Conservation (phyloP, 208 protist species). For the Leishmania lainsoni region DNA sequence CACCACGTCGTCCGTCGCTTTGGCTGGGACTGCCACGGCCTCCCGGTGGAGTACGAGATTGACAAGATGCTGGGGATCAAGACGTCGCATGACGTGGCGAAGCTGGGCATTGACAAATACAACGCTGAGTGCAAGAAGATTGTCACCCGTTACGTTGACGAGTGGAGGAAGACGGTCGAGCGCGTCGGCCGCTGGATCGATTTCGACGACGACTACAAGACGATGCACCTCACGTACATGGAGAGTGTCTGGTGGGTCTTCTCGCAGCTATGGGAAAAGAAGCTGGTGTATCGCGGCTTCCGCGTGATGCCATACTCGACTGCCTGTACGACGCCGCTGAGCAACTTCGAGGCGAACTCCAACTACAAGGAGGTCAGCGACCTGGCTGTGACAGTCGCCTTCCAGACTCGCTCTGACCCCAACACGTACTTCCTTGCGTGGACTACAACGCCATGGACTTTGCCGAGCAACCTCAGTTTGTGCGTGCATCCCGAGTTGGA, state of each 20-base stretch:
- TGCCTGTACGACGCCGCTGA: constrained; percentile 98
- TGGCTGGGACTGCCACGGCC: constrained; percentile 99
- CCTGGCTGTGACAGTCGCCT: constrained; percentile 91
- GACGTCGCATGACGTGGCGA: constrained; percentile 94
- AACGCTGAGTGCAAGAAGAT: constrained; percentile 98
- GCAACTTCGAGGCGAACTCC: constrained; percentile 99
- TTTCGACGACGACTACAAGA: constrained; percentile 99
- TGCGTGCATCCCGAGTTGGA: constrained; percentile 98
- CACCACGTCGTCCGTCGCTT: constrained; percentile 98
- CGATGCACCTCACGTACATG: constrained; percentile 99
- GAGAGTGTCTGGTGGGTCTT: constrained; percentile 99
- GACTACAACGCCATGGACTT: constrained; percentile 99
- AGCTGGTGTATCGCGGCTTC: constrained; percentile 98
- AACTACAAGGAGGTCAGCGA: constrained; percentile 99
- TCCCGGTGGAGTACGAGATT: constrained; percentile 99
- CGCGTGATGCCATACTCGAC: constrained; percentile 99
- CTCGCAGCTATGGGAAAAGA: constrained; percentile 97
- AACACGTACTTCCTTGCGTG: constrained; percentile 97
- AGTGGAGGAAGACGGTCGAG: constrained; percentile 97
- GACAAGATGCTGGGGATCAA: constrained; percentile 97
- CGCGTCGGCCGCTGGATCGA: constrained; percentile 99
- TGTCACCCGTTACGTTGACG: constrained; percentile 98
- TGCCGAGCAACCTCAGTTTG: constrained; percentile 99
- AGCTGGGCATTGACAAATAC: constrained; percentile 98
- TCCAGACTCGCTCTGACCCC: constrained; percentile 82